A percentile compares a stretch with the other conserved stretches of the same genome.
These are phyloP conservation scores for Phytophthora pluvialis DNA, from an alignment of 352 stramenopile species.

Conservation along the genomic window DNA sequence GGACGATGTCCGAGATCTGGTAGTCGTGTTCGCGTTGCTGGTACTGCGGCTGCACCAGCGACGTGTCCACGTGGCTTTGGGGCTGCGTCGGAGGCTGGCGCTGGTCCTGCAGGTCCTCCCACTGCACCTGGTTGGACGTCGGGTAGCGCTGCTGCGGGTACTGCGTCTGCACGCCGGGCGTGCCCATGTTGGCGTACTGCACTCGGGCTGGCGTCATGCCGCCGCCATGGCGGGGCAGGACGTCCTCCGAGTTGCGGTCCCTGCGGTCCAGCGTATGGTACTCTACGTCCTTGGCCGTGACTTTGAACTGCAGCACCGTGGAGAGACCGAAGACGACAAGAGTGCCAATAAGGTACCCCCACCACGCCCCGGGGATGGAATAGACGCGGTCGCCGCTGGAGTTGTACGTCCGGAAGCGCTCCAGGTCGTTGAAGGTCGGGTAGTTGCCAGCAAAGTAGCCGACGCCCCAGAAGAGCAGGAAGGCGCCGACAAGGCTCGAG, in stretches of 20 bases:
- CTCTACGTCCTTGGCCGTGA: slow-evolving; percentile 49
- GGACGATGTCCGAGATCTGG: slow-evolving; percentile 36
- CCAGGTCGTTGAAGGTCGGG: slow-evolving; percentile 58
- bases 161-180: slow-evolving; percentile 18
- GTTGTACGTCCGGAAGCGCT: slow-evolving; percentile 39
- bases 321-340: slow-evolving; percentile 59
- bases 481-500: slow-evolving; percentile 56
- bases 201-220: slow-evolving; percentile 26
- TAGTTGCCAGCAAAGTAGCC: slow-evolving; percentile 72
- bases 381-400: slow-evolving; percentile 41
- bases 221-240: slow-evolving; percentile 14
- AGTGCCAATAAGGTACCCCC: slow-evolving; percentile 61
- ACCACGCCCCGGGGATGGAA: slow-evolving; percentile 61
- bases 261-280: slow-evolving; percentile 38
- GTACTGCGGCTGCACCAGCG: slow-evolving; percentile 34
- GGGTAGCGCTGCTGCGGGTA: slow-evolving; percentile 27
- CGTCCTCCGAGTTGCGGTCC: slow-evolving; percentile 16
- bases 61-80: slow-evolving; percentile 27
- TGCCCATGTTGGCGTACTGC: slow-evolving; percentile 33
- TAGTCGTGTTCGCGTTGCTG: slow-evolving; percentile 40
- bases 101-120: slow-evolving; percentile 29
- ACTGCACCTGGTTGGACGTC: slow-evolving; percentile 37
- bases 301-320: slow-evolving; percentile 52
- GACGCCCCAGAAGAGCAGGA: slow-evolving; percentile 57
- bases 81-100: slow-evolving; percentile 17